Evolutionary conservation across 2,329 filamentous ascomycete species (phyloP).

Genomic region (Sarocladium strictum): DNA sequence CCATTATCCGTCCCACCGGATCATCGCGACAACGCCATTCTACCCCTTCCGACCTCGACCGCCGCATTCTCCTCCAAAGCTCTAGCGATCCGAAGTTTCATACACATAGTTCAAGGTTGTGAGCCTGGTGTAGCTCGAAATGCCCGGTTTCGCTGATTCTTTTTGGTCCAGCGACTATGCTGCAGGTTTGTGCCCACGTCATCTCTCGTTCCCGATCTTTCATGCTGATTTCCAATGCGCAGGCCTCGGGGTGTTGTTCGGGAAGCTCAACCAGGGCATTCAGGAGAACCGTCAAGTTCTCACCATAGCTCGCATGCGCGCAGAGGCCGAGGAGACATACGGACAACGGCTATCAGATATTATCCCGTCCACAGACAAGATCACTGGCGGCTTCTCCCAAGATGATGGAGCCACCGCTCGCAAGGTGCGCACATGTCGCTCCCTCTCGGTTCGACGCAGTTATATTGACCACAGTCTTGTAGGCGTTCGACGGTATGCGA

Average conservation of each 20-base stretch:
- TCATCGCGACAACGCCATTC: background rate
- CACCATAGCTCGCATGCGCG: slow-evolving; percentile 86
- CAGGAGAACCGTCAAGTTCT: slow-evolving; percentile 93
- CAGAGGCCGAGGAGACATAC: slow-evolving; percentile 90
- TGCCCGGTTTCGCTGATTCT: slow-evolving; percentile 88
- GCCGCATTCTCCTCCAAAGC: background rate
- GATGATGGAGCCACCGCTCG: slow-evolving; percentile 95
- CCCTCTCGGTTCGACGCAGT: background rate
- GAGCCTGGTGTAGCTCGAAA: slow-evolving; percentile 33
- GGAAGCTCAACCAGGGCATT: slow-evolving; percentile 93
- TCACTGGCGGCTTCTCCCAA: slow-evolving; percentile 75
- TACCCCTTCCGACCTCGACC: background rate
- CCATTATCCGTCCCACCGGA: background rate
- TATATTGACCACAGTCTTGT: slow-evolving; percentile 14
- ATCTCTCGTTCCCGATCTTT: background rate
- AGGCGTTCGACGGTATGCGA: slow-evolving; percentile 93
- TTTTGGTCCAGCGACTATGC: slow-evolving; percentile 99
- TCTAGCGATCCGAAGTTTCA: background rate
- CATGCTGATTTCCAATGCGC: slow-evolving; percentile 14
- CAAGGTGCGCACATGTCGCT: slow-evolving; percentile 54
- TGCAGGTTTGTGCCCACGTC: slow-evolving; percentile 55
- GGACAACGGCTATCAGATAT: slow-evolving; percentile 77
- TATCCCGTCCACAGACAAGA: slow-evolving; percentile 71
- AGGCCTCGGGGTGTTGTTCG: slow-evolving; percentile 89
- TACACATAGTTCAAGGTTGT: background rate